Conservation (phyloP, 2,329 filamentous ascomycete species). For the Colletotrichum musae region DNA sequence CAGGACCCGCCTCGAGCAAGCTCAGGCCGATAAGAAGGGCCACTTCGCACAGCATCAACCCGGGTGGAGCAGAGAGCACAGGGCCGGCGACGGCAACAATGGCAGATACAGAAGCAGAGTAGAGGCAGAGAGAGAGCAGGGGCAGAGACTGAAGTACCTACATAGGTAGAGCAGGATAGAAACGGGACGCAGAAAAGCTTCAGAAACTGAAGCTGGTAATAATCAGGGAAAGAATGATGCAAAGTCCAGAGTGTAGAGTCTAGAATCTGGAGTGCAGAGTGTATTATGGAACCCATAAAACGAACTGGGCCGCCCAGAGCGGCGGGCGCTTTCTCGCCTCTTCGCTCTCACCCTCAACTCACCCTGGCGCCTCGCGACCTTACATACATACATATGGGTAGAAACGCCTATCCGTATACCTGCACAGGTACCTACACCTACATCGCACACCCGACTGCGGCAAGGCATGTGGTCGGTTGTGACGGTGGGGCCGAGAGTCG, state of each 20-base stretch:
- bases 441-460: not conserved
- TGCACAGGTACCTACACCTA: no score
- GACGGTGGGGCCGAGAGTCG: constrained; percentile 30
- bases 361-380: no score
- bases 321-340: constrained; percentile 12
- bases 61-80: not conserved
- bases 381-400: no score
- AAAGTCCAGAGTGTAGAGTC: not conserved
- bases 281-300: not conserved
- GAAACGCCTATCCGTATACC: no score
- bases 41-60: constrained; percentile 12
- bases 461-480: constrained; percentile 31
- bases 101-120: not conserved
- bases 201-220: constrained; percentile 16
- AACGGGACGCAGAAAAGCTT: not conserved
- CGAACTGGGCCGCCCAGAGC: constrained; percentile 8
- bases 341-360: not conserved
- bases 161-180: not conserved
- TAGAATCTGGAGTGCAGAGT: no score
- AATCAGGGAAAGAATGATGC: not conserved
- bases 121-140: not conserved
- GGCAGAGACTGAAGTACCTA: not conserved
- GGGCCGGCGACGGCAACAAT: not conserved
- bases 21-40: constrained; percentile 1
- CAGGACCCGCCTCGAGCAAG: constrained; percentile 31